Evolutionary conservation across 306 rosid genomes (phyloP), one percentile per base, ranked within the genome.

Genomic region (Lathyrus aphaca): DNA sequence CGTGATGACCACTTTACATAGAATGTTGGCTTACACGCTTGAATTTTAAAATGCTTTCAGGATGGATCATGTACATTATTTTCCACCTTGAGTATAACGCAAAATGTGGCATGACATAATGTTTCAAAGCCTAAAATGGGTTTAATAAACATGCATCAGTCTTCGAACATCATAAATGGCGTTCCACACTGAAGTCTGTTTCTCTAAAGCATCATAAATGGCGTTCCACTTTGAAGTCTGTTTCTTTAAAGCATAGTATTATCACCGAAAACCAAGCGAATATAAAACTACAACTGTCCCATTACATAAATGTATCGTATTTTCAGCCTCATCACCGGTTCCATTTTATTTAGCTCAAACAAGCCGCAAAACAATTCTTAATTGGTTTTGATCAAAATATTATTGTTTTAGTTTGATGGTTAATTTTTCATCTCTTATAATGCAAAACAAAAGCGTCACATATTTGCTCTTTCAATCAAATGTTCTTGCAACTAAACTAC

Each of bases 1-100:
- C 81, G 81, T 81, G 85, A 77, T 38, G 69, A 15, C 55, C 79
- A 77, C 79, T 45, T 45, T 45, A 67, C 32, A 39, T n/a, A 42
- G n/a, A 63, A 69, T 62, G 48, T 68, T 68, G 54, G 42, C 60
- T 49, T 51, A 62, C 50, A 8, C 19, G 39, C 38, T 10, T 16
- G 10, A 44, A 32, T 64, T 68, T 42, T 55, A 19, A 25, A 25
- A 27, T 55, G 62, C 10, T 13, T 55, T 25, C 8, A 5, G 61
- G 17, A 23, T 53, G 5, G 35, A 53, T 21, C 43, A 75, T 67
- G 16, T 42, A 10, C 23, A 3, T 19, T 45, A 23, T 32, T 44
- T 44, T 66, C 27, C 39, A 13, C 8, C 17, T 60, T 6, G n/a
- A 49, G 10, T 14, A 21, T 12, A 4, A 15, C 13, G 29, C 32